A percentile compares a stretch with the other conserved stretches of the same genome.
Conservation (phyloP, 2,329 filamentous ascomycete genomes). For the Diplodia sapinea region DNA sequence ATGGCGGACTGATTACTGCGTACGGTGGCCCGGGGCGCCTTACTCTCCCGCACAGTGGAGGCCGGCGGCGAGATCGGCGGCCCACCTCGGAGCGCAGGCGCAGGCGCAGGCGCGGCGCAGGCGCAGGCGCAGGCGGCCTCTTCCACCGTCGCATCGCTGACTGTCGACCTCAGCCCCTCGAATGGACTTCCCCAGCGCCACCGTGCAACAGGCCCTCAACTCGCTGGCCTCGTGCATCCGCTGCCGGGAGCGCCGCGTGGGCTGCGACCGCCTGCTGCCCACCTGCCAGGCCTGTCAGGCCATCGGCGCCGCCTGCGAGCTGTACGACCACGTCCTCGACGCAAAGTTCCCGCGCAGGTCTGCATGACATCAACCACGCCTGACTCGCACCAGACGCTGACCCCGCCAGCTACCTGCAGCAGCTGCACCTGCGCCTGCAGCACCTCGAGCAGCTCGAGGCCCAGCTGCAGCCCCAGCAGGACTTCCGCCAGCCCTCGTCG, state of each 20-base stretch:
- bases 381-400: slow-evolving; percentile 6
- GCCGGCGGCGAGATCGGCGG: slow-evolving; percentile 22
- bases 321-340: slow-evolving; percentile 29
- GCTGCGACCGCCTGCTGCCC: slow-evolving; percentile 31
- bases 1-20: background rate
- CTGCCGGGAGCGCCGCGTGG: slow-evolving; percentile 31
- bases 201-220: slow-evolving; percentile 29
- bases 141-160: background rate
- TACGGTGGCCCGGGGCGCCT: background rate
- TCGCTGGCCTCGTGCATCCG: slow-evolving; percentile 31
- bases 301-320: slow-evolving; percentile 26
- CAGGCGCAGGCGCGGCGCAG: background rate
- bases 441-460: slow-evolving; percentile 28
- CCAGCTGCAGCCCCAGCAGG: background rate
- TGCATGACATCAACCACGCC: slow-evolving; percentile 5
- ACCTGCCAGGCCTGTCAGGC: slow-evolving; percentile 30
- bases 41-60: background rate
- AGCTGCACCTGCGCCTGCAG: slow-evolving; percentile 24
- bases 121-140: background rate
- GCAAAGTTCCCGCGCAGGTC: slow-evolving; percentile 30
- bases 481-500: background rate
- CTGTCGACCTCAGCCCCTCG: background rate
- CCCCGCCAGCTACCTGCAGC: slow-evolving; percentile 26
- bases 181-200: slow-evolving; percentile 28
- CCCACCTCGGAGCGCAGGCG: slow-evolving; percentile 1